Evolutionary conservation across 1,284 basidiomycete genomes (phyloP), one percentile per base, ranked within the genome.

Genomic region (Phlebopus sp.): DNA sequence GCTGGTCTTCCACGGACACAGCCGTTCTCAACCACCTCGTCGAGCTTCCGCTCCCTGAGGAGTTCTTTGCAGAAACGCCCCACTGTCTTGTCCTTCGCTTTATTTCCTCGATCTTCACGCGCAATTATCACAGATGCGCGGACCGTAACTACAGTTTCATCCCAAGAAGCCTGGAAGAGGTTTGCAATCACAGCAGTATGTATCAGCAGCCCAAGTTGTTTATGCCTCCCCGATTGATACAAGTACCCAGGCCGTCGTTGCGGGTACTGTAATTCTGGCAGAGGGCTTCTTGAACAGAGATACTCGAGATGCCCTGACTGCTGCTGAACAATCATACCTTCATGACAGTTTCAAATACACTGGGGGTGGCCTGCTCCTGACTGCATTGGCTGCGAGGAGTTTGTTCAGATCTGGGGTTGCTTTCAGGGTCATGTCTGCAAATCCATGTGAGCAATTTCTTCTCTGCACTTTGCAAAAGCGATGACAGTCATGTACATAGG

Each of bases 311-410:
- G 68, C 77, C 2, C 71, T 92, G 23, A 77, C 80, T 21, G 47
- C 66, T 0, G 73, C 72, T 0, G 89, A 92, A 64, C 79, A 74
- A 50, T 77, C 76, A 8, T 84, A 90, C 63, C 72, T 95, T n/a
- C 80, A 95, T 61, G 79, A 83, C 42, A 89, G 82, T 44, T 95
- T 95, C 75, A 82, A 80, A 59, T 95, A 92, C 59, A 91, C 92
- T 7, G 92, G 86, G 17, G 88, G 78, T 44, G 92, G 92, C 5
- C 77, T 95, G 18, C 75, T 76, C 2, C 66, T 92, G 21, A 92
- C 90, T 1, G 91, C 89, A 1, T 65, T 84, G 15, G 82, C 81
- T n/a, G 92, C 92, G 1, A 81, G 90, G 21, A 72, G 79, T 36
- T 75, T 95, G 65, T 92, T 93, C 71, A 78, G 70, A 53, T 84